Base-by-base conservation (phyloP, 352 stramenopile genomes). In the Phytophthora tentaculata region DNA sequence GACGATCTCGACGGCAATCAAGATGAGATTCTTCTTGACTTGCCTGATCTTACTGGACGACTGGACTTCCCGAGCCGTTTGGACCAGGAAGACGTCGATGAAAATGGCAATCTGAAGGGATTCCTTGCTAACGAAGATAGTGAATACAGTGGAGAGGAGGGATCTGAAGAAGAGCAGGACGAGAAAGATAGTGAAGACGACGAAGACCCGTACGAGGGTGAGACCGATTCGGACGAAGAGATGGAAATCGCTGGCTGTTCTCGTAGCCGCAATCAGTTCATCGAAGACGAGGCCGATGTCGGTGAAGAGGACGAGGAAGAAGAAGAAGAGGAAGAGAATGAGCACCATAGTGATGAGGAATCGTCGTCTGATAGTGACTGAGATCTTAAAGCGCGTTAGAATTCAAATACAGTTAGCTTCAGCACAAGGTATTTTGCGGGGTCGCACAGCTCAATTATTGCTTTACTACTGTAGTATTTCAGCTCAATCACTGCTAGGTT, bases 1-100 rank as follows among this genome's bases (percentile, higher is more conserved):
- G 86, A 96, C 51, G 88, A 96, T 45, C 58, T 96, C 3, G 86
- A 96, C n/a, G 88, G 86, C 41, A 84, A 90, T 48, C 84, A 90
- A 37, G 84, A 94, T 50, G 88, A 91, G 14, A 84, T 94, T 19
- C 61, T 92, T 35, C 52, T 76, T 16, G 81, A 86, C 41, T 68
- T 94, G 51, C 85, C 86, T 19, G 61, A 81, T 23, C 76, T 92
- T 45, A 65, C 64, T 61, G 83, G 71, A 8, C 69, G 80, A 56
- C 59, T 96, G 16, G 88, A 96, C 56, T 95, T 96, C 43, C 88
- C 88, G 0, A 94, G 78, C 41, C 80, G 88, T 55, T 79, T 93
- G 44, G 80, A 92, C 61, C 73, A 92, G 29, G 88, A 93, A 76
- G 88, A 95, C 35, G 81, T 86, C 0, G 85, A 96, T 26, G 88